Evolutionary conservation across 2,329 filamentous ascomycete species (phyloP), one percentile per base, ranked within the genome.

Genomic region (Fusarium chuoi): DNA sequence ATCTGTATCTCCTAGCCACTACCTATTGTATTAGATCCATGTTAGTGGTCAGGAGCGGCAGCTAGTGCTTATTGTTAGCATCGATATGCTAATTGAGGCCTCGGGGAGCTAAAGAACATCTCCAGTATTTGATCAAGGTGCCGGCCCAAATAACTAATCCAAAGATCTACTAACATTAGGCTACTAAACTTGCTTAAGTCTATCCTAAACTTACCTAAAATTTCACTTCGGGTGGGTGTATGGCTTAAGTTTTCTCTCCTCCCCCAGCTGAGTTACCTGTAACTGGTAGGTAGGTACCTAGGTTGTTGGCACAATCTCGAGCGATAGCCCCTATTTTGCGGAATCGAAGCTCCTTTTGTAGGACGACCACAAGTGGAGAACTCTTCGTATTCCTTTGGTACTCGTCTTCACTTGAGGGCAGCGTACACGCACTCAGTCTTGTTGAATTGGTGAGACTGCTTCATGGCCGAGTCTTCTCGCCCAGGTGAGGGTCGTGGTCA

Each of bases 381-480:
- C 14, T 42, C 22, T 42, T 42, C 14, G 14, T 42, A n/a, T 42
- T 15, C 39, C 39, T 42, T 41, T 36, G 17, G 13, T 36, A 35
- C 48, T 52, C 35, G 15, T 30, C 28, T 52, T 52, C 38, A 24
- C 24, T 38, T 24, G 24, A 54, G 33, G 35, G 35, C 45, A 17
- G 11, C 15, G 35, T 35, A 39, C n/a, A 46, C 8, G n/a, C 35
- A 22, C 39, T 42, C 45, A 36, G 15, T 45, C 44, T 26, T 10
- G 18, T 20, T 36, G 17, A 18, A 14, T 56, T 20, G 33, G 22
- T 45, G n/a, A 26, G 24, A 59, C 48, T 35, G n/a, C 8, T 55
- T 48, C 30, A 74, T 74, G 71, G 26, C 66, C 45, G 65, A 70
- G 18, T 33, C 45, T 26, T 62, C 67, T 18, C 59, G 42, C 36